phyloP scores from a whole-genome alignment of 192 early-diverging fungal genomes.

The Entomortierella parvispora region DNA sequence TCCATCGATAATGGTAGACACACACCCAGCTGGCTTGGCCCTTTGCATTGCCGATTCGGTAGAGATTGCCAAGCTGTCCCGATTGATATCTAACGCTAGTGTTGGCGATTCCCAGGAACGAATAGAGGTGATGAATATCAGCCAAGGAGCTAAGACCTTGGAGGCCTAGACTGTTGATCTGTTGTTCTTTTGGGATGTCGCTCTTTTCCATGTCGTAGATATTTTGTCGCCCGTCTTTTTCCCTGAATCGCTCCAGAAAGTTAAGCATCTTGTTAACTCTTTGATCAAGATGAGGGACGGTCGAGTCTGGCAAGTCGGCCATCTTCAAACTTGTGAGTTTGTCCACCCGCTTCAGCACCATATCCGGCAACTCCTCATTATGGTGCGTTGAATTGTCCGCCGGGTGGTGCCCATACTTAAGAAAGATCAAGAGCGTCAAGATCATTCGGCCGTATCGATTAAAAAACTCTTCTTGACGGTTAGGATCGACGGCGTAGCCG shows the following conservation, averaged over 20 bases:
- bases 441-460: slow-evolving; percentile 24
- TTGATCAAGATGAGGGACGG: slow-evolving; percentile 16
- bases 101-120: slow-evolving; percentile 31
- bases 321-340: slow-evolving; percentile 12
- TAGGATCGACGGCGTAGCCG: slow-evolving; percentile 29
- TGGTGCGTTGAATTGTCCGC: neutral
- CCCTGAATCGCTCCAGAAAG: slow-evolving; percentile 14
- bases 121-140: slow-evolving; percentile 40
- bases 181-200: neutral
- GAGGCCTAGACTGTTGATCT: neutral
- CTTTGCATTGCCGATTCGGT: slow-evolving; percentile 31
- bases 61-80: slow-evolving; percentile 42
- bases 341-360: slow-evolving; percentile 2
- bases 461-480: slow-evolving; percentile 34
- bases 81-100: slow-evolving; percentile 7
- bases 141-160: slow-evolving; percentile 19
- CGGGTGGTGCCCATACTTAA: slow-evolving; percentile 32
- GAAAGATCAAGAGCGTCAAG: slow-evolving; percentile 31
- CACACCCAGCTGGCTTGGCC: slow-evolving; percentile 49
- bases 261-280: slow-evolving; percentile 33
- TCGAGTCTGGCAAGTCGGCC: slow-evolving; percentile 36
- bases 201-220: neutral
- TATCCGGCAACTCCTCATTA: neutral
- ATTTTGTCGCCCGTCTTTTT: neutral
- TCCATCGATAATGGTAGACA: slow-evolving; percentile 49